Conservation (phyloP, 2,329 filamentous ascomycete genomes). For the Grosmannia serpens region DNA sequence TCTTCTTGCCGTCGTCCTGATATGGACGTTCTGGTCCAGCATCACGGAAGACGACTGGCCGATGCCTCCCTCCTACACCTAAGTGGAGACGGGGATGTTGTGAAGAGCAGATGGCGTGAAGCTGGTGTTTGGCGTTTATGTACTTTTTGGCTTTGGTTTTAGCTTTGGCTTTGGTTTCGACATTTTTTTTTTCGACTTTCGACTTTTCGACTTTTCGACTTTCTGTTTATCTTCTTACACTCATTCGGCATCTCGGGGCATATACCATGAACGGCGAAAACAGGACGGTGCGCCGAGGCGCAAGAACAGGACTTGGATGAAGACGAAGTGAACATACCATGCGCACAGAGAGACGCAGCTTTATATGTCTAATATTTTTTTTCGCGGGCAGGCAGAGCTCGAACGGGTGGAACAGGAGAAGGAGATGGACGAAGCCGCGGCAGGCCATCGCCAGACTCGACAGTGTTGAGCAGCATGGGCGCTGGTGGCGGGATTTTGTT, state of each 20-base stretch:
- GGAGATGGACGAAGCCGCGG: not conserved
- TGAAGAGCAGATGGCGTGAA: not conserved
- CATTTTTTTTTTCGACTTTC: not conserved
- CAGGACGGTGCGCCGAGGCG: conserved; percentile 1
- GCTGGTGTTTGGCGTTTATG: not conserved
- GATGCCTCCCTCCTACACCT: conserved; percentile 29
- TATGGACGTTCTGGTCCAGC: conserved; percentile 97
- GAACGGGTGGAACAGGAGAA: not conserved
- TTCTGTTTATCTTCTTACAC: conserved; percentile 4
- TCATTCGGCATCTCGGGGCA: not conserved
- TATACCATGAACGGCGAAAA: conserved; percentile 1
- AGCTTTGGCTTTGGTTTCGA: not conserved
- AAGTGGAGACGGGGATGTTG: not conserved
- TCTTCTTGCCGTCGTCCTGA: conserved; percentile 63
- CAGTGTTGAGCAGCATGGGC: not conserved
- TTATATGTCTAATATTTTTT: not conserved
- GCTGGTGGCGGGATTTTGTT: not conserved
- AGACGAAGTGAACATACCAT: not conserved
- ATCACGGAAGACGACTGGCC: conserved; percentile 99
- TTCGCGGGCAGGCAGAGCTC: not conserved
- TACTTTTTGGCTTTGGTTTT: not conserved
- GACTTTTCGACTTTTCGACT: conserved; percentile 2
- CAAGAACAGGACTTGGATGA: not conserved
- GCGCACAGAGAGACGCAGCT: not conserved
- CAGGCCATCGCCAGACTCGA: not conserved